These are phyloP conservation scores for Pseudogymnoascus sp. DNA, from an alignment of 2,329 filamentous ascomycete species.

Conservation along the genomic window DNA sequence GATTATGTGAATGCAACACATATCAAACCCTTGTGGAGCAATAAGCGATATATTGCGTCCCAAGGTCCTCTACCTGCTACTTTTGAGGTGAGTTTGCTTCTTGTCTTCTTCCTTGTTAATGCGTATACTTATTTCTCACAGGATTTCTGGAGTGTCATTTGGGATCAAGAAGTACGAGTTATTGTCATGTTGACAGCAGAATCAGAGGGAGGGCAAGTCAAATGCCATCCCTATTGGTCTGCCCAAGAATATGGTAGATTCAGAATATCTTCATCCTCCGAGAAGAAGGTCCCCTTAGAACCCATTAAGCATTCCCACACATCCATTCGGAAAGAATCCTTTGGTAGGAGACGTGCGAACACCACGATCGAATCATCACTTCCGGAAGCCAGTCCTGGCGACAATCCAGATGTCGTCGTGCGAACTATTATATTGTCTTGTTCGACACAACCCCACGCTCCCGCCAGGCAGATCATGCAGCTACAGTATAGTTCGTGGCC, in stretches of 20 bases:
- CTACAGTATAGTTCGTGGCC: conserved; percentile 96
- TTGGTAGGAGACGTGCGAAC: conserved; percentile 44
- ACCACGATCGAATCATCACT: conserved; percentile 42
- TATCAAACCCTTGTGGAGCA: conserved; percentile 68
- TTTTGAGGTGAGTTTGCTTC: conserved; percentile 60
- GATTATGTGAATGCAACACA: conserved; percentile 97
- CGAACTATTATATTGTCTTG: conserved; percentile 83
- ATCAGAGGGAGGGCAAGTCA: conserved; percentile 83
- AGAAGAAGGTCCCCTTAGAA: conserved; percentile 74
- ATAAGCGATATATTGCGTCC: conserved; percentile 91
- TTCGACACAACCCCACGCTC: conserved; percentile 66
- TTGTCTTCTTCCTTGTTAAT: background rate
- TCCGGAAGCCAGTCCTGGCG: conserved; percentile 33
- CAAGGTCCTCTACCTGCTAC: conserved; percentile 90
- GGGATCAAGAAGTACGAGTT: conserved; percentile 92
- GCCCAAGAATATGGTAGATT: conserved; percentile 70
- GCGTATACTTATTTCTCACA: conserved; percentile 31
- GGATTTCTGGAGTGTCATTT: conserved; percentile 97
- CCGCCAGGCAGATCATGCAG: conserved; percentile 87
- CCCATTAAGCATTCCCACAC: conserved; percentile 40
- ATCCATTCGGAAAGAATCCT: conserved; percentile 26
- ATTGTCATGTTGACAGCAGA: conserved; percentile 97
- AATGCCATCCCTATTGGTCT: conserved; percentile 92
- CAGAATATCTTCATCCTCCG: conserved; percentile 67
- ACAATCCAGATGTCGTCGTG: conserved; percentile 69